phyloP scores from a whole-genome alignment of 331 rosid genomes.

The Saraca asoca region DNA sequence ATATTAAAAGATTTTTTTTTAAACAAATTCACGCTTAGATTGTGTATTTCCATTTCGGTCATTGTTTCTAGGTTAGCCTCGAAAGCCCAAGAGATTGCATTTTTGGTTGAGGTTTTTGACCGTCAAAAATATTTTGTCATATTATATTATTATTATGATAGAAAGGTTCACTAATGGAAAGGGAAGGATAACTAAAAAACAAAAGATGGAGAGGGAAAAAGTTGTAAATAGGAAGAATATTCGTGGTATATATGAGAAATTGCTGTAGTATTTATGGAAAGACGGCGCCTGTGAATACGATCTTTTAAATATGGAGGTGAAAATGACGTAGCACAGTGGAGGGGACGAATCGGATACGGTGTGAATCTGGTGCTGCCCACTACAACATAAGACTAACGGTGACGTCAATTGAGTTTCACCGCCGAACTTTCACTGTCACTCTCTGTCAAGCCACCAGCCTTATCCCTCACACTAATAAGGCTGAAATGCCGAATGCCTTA shows the following conservation, averaged over 20 bases:
- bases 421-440: background rate
- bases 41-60: too few species aligned
- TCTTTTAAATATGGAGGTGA: slow-evolving; percentile 12
- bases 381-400: background rate
- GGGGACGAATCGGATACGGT: slow-evolving; percentile 37
- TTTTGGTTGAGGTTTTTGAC: too few species aligned
- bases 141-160: too few species aligned
- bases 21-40: too few species aligned
- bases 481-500: too few species aligned
- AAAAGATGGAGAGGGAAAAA: background rate
- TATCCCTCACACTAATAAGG: background rate
- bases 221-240: background rate
- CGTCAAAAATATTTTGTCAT: too few species aligned
- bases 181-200: too few species aligned
- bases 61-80: too few species aligned
- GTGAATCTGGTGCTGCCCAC: slow-evolving; percentile 34
- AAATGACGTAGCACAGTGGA: slow-evolving; percentile 25
- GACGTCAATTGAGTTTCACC: slow-evolving; percentile 25
- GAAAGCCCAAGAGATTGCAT: too few species aligned
- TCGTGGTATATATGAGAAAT: background rate
- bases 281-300: slow-evolving; percentile 43
- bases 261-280: slow-evolving; percentile 1
- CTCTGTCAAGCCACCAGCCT: background rate
- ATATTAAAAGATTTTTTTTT: too few species aligned
- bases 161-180: too few species aligned